Evolutionary conservation across 1,284 basidiomycete genomes (phyloP), one percentile per base, ranked within the genome.

Genomic region (Paramarasmius palmivorus): DNA sequence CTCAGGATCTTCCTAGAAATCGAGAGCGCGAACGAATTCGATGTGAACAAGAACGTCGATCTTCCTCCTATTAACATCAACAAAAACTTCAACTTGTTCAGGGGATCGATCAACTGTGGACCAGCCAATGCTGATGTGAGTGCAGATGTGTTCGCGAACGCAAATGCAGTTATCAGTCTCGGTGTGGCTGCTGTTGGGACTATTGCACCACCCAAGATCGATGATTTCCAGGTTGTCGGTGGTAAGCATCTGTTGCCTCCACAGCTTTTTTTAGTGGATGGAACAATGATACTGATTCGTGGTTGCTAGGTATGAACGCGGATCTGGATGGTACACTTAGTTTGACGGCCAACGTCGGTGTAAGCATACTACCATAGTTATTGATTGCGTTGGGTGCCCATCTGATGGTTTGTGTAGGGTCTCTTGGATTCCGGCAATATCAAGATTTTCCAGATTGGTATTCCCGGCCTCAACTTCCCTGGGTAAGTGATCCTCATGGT

Each of bases 171-270:
- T 2, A 65, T 74, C 14, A 63, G 65, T 22, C 63, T 79, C 39
- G 78, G 79, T 10, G 63, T 78, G 20, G 71, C 67, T 3, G 74
- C 71, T 0, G 65, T 63, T 3, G 79, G 79, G 2, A 73, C 69
- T 1, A 53, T 81, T 22, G 48, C 79, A 3, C 78, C 78, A 1
- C 76, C 77, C 0, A 59, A 62, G 40, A 44, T 70, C 8, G 52
- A 59, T 3, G 58, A 63, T 23, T 66, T 71, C 50, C 57, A 63
- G 3, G 29, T 72, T 39, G 61, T 63, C 23, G 55, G 60, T 34
- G 61, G 69, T 68, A 53, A 32, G 29, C 29, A 32, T 6, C 12
- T 12, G 29, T 32, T 32, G 7, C 29, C 2, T 10, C 2, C 17
- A 2, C 29, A 15, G 8, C 25, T n/a, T 8, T 23, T 2, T 25